phyloP scores from a whole-genome alignment of 805 yeast species.

The Kuraishia ogatae region DNA sequence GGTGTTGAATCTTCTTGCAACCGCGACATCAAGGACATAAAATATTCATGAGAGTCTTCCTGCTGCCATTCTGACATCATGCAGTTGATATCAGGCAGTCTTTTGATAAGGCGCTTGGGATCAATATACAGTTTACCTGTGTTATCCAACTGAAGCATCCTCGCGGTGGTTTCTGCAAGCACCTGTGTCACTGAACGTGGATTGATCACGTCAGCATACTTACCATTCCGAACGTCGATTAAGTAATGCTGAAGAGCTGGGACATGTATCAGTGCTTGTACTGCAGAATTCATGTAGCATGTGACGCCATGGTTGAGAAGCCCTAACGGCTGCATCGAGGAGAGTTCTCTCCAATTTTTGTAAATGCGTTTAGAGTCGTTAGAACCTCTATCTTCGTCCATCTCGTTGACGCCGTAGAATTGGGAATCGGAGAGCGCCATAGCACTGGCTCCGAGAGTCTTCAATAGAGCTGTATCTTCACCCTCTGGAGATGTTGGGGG shows the following conservation, averaged over 20 bases:
- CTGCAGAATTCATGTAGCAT: conserved; percentile 92
- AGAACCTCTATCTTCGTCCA: conserved; percentile 53
- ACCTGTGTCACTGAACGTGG: conserved; percentile 54
- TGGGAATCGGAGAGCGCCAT: conserved; percentile 19
- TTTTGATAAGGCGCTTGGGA: conserved; percentile 64
- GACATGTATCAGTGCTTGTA: conserved; percentile 82
- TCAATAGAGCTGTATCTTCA: conserved; percentile 13
- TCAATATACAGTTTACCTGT: conserved; percentile 43
- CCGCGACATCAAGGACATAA: conserved; percentile 82
- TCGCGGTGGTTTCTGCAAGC: conserved; percentile 58
- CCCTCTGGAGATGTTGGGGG: conserved; percentile 24
- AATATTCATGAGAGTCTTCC: conserved; percentile 96
- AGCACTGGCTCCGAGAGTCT: conserved; percentile 13
- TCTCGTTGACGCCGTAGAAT: conserved; percentile 55
- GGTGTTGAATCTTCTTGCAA: conserved; percentile 92
- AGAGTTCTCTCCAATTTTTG: conserved; percentile 64
- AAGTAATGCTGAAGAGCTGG: conserved; percentile 88
- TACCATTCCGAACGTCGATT: conserved; percentile 50
- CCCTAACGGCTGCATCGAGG: conserved; percentile 48
- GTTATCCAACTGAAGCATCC: conserved; percentile 59
- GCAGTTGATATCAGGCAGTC: conserved; percentile 79
- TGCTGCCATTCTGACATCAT: conserved; percentile 98
- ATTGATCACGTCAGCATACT: conserved; percentile 35
- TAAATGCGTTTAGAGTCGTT: conserved; percentile 46
- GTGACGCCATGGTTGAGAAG: conserved; percentile 89